A percentile compares a stretch with the other conserved stretches of the same genome.
Conservation (phyloP, 495 filamentous ascomycete species). For the Podospora didyma region DNA sequence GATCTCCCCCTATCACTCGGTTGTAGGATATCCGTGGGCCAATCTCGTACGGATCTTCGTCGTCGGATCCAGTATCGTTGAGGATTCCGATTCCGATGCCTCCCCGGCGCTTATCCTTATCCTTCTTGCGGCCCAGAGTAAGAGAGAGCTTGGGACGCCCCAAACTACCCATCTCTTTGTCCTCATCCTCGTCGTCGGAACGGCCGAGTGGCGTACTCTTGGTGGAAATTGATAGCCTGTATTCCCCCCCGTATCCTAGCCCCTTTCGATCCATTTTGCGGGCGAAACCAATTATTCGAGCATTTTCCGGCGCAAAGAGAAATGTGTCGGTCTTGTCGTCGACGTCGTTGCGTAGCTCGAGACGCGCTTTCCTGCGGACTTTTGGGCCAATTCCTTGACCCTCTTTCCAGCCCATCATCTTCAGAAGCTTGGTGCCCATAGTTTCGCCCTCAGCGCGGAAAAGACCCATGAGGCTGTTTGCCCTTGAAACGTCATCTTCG, state of each 20-base stretch:
- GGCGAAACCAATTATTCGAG: constrained; percentile 67
- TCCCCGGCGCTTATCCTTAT: constrained; percentile 51
- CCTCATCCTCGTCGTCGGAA: constrained; percentile 43
- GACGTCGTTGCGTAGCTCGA: constrained; percentile 51
- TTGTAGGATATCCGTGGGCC: constrained; percentile 92
- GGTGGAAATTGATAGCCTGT: constrained; percentile 38
- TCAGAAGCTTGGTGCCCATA: constrained; percentile 82
- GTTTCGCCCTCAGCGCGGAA: constrained; percentile 75
- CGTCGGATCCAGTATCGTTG: constrained; percentile 95
- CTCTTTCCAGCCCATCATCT: constrained; percentile 94
- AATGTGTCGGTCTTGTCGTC: constrained; percentile 51
- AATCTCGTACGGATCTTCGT: constrained; percentile 91
- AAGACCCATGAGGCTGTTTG: constrained; percentile 63
- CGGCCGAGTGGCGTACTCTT: constrained; percentile 15
- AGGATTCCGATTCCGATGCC: constrained; percentile 86
- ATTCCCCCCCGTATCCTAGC: constrained; percentile 72
- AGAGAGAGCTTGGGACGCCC: constrained; percentile 28
- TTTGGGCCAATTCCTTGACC: constrained; percentile 92
- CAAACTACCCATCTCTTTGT: constrained; percentile 41
- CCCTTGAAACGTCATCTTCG: constrained; percentile 51
- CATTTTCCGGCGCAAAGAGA: constrained; percentile 87
- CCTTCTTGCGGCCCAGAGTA: constrained; percentile 29
- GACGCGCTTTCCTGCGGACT: constrained; percentile 67
- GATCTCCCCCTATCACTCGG: constrained; percentile 74
- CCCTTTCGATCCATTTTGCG: constrained; percentile 79